A percentile compares a stretch with the other conserved stretches of the same genome.
Conservation (phyloP, 768 basidiomycete species). For the Macrocybe gigantea region DNA sequence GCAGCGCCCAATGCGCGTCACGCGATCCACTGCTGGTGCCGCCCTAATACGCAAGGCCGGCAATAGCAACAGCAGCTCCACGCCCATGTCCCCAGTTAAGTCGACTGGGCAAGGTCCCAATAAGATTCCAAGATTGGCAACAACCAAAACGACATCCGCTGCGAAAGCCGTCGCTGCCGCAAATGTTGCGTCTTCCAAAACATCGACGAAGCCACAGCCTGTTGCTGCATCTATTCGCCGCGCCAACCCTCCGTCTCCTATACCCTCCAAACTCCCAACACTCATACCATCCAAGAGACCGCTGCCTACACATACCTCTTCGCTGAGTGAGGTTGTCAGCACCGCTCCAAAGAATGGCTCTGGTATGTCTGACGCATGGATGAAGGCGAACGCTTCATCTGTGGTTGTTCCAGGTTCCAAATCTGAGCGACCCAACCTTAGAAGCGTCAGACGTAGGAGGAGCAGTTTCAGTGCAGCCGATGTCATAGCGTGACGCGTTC, state of each 20-base stretch:
- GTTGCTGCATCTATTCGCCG: constrained; percentile 19
- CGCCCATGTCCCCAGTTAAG: constrained; percentile 37
- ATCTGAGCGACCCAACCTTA: constrained; percentile 66
- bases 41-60: constrained; percentile 51
- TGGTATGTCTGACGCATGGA: constrained; percentile 60
- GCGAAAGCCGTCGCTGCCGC: constrained; percentile 35
- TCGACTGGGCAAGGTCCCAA: constrained; percentile 49
- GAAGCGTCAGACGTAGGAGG: constrained; percentile 67
- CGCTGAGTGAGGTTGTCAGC: constrained; percentile 45
- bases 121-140: constrained; percentile 63
- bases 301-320: constrained; percentile 30
- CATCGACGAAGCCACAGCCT: constrained; percentile 15
- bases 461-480: constrained; percentile 89
- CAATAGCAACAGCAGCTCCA: constrained; percentile 19
- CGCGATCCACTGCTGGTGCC: constrained; percentile 60
- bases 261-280: constrained; percentile 74
- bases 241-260: constrained; percentile 47
- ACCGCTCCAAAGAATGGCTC: constrained; percentile 31
- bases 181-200: constrained; percentile 27
- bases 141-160: constrained; percentile 44
- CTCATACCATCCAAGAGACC: constrained; percentile 55
- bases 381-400: constrained; percentile 62
- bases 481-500: constrained; percentile 56
- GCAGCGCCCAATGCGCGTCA: constrained; percentile 67
- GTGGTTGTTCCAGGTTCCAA: constrained; percentile 72